Percentiles rank a stretch among this genome's conserved stretches.
These are phyloP conservation scores for Fonsecaea pedrosoi DNA, from an alignment of 2,329 filamentous ascomycete species.

Conservation along the genomic window DNA sequence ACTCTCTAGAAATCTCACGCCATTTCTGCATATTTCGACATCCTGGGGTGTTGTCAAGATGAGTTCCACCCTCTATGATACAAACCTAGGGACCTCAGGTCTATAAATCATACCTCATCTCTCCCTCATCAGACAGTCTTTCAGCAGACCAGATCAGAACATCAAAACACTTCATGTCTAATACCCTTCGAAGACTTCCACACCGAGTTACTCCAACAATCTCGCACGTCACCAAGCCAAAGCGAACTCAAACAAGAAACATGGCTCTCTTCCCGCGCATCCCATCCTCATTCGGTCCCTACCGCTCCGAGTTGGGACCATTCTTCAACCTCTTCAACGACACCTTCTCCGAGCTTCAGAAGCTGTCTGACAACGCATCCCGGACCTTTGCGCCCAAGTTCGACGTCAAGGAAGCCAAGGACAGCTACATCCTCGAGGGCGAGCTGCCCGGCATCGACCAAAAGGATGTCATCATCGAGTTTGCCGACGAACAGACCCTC, in stretches of 20 bases:
- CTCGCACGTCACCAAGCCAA: slow-evolving; percentile 17
- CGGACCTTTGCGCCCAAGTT: slow-evolving; percentile 52
- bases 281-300: slow-evolving; percentile 28
- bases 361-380: slow-evolving; percentile 35
- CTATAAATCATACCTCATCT: slow-evolving; percentile 19
- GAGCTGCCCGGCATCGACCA: slow-evolving; percentile 57
- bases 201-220: slow-evolving; percentile 22
- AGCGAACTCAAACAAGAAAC: slow-evolving; percentile 27
- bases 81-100: not conserved
- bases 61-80: not conserved
- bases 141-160: slow-evolving; percentile 21
- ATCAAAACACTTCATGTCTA: slow-evolving; percentile 29
- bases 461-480: slow-evolving; percentile 56
- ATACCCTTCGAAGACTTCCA: slow-evolving; percentile 28
- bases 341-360: slow-evolving; percentile 40
- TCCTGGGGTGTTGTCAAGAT: not conserved
- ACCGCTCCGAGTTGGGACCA: slow-evolving; percentile 31
- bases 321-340: slow-evolving; percentile 40
- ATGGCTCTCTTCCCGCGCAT: slow-evolving; percentile 36
- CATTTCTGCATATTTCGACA: slow-evolving; percentile 9
- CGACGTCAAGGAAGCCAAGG: slow-evolving; percentile 54
- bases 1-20: slow-evolving; percentile 29
- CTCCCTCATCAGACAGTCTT: not conserved
- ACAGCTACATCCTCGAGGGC: slow-evolving; percentile 57
- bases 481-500: slow-evolving; percentile 55